Evolutionary conservation across 106 monocot species (phyloP).

Genomic region (Acorus calamus): DNA sequence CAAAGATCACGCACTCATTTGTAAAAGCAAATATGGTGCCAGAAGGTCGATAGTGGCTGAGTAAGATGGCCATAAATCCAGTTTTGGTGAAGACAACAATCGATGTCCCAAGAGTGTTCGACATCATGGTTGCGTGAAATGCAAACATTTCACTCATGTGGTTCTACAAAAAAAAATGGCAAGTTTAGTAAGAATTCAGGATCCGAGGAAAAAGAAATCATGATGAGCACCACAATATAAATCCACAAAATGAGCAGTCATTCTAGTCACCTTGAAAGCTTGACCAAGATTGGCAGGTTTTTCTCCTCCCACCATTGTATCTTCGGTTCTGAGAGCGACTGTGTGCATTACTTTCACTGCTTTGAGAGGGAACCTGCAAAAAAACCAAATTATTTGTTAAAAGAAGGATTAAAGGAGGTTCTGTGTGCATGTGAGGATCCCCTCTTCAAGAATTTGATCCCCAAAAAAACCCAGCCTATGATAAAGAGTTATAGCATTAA

Average conservation of each 20-base stretch:
- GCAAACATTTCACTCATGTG: constrained; percentile 99
- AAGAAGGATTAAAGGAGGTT: not conserved
- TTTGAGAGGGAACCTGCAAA: constrained; percentile 85
- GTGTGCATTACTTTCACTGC: constrained; percentile 99
- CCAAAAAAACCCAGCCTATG: no score
- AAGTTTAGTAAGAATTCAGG: not conserved
- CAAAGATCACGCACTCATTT: constrained; percentile 48
- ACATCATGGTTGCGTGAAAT: constrained; percentile 97
- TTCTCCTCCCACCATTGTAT: constrained; percentile 63
- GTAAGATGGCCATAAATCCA: constrained; percentile 94
- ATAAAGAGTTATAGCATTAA: no score
- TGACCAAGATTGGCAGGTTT: constrained; percentile 74
- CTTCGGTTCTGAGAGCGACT: constrained; percentile 91
- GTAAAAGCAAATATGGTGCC: constrained; percentile 99
- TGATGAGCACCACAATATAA: not conserved
- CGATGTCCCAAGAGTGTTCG: constrained; percentile 90
- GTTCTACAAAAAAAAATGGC: constrained; percentile 42
- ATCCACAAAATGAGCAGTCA: not conserved
- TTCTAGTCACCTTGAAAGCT: constrained; percentile 71
- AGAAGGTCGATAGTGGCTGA: constrained; percentile 86
- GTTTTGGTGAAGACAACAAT: constrained; percentile 90
- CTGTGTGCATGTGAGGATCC: no score
- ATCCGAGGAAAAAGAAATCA: not conserved
- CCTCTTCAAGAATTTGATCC: no score
- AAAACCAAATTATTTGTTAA: constrained; percentile 5